Conservation (phyloP, 176 grass and related monocot genomes). For the Calamus simplicifolius region DNA sequence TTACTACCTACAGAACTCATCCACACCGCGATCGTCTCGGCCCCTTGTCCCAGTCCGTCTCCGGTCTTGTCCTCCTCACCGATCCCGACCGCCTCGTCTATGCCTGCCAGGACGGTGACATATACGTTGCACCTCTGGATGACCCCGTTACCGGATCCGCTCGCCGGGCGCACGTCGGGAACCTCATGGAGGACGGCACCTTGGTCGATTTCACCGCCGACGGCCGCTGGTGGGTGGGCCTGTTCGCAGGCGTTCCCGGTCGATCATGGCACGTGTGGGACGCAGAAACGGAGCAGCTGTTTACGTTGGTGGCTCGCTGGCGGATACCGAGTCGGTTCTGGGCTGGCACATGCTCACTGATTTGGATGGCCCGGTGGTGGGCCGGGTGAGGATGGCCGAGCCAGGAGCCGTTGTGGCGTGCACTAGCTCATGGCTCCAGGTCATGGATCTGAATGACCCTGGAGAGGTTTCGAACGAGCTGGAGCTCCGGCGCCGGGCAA, state of each 20-base stretch:
- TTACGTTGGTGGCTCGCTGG: constrained; percentile 25
- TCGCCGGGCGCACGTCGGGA: constrained; percentile 8
- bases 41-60: constrained; percentile 27
- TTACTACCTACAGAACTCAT: constrained; percentile 16
- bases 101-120: constrained; percentile 18
- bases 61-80: constrained; percentile 24
- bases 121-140: constrained; percentile 16
- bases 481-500: neutral
- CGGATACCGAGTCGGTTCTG: constrained; percentile 17
- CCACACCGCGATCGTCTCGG: constrained; percentile 25
- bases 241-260: constrained; percentile 32
- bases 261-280: constrained; percentile 39
- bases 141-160: neutral
- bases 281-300: constrained; percentile 19
- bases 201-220: constrained; percentile 30
- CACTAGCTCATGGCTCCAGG: constrained; percentile 24
- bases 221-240: constrained; percentile 27
- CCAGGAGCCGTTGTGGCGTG: constrained; percentile 14
- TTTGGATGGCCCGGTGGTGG: constrained; percentile 5
- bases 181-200: constrained; percentile 27
- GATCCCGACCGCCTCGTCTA: constrained; percentile 19
- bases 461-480: constrained; percentile 10
- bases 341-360: constrained; percentile 33
- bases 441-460: constrained; percentile 15
- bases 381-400: constrained; percentile 8